Evolutionary conservation across 768 basidiomycete genomes (phyloP), one percentile per base, ranked within the genome.

Genomic region (Russula abietina): DNA sequence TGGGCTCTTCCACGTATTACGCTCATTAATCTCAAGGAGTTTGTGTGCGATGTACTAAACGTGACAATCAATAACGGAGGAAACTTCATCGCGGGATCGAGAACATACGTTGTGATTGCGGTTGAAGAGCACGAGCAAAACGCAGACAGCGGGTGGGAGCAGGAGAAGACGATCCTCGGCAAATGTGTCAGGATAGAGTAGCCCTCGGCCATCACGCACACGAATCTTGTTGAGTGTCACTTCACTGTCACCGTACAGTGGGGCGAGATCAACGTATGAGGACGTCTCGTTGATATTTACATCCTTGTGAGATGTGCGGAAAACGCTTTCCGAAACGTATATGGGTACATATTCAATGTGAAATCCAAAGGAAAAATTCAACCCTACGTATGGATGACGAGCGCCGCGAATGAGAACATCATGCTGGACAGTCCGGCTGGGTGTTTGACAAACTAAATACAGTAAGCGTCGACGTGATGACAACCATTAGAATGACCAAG

Each of bases 261-360:
- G 89, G 3, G 85, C 83, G 2, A 95, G 80, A 69, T 95, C 93
- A 55, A 93, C 85, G 69, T 95, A 95, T 14, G 89, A 87, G 0
- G 89, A 89, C 2, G 93, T 93, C 71, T 91, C 82, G 73, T 95
- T 95, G 68, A 90, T 84, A 69, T 79, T 80, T 17, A 79, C 77
- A 54, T 88, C 77, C 11, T 69, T 73, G 71, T 89, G 88, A 12
- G 84, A 83, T 0, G 92, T 93, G 48, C 89, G 89, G 82, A 95
- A 95, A 58, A 91, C 84, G 51, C 88, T 91, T 68, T 55, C 65
- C 30, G 64, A 68, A 32, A 55, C 9, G 19, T 55, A 12, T 1
- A 43, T 28, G 2, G 32, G 6, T 36, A 43, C 17, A 14, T 12
- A 24, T 45, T 19, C 26, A 45, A 8, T 16, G 0, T 8, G 8